Conservation (phyloP, 2,329 filamentous ascomycete genomes). For the Xylaria sp. region DNA sequence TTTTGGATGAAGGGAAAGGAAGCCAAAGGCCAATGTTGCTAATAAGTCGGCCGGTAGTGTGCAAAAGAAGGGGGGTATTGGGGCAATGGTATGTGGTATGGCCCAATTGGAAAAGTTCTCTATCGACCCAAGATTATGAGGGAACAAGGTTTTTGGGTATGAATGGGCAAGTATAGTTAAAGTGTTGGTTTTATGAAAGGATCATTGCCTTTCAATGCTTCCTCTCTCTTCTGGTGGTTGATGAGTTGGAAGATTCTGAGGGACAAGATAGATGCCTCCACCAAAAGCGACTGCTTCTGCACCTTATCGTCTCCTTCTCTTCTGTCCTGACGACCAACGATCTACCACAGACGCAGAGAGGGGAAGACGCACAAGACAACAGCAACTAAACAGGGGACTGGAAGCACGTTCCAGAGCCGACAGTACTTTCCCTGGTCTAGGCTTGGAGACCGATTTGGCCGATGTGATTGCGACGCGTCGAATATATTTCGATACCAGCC, state of each 20-base stretch:
- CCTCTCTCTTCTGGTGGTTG: background rate
- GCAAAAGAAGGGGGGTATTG: background rate
- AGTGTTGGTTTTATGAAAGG: slow-evolving; percentile 13
- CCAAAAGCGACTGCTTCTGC: background rate
- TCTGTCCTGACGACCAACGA: slow-evolving; percentile 1
- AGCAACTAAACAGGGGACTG: background rate
- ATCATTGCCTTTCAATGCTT: slow-evolving; percentile 7
- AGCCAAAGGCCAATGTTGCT: too few species aligned
- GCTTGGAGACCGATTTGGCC: background rate
- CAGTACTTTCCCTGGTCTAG: background rate
- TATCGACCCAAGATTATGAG: slow-evolving; percentile 7
- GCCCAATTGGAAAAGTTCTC: slow-evolving; percentile 3
- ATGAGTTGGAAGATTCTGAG: background rate
- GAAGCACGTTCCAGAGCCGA: background rate
- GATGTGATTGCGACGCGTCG: slow-evolving; percentile 1
- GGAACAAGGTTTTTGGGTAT: slow-evolving; percentile 8
- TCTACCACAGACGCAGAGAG: background rate
- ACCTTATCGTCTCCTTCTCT: background rate
- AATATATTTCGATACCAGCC: slow-evolving; percentile 6
- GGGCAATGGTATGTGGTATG: background rate
- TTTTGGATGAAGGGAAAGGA: background rate
- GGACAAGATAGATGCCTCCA: background rate
- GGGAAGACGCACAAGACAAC: background rate
- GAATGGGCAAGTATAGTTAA: slow-evolving; percentile 7
- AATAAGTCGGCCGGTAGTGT: too few species aligned